phyloP scores from a whole-genome alignment of 108 stramenopile genomes.

The Skeletonema potamos region DNA sequence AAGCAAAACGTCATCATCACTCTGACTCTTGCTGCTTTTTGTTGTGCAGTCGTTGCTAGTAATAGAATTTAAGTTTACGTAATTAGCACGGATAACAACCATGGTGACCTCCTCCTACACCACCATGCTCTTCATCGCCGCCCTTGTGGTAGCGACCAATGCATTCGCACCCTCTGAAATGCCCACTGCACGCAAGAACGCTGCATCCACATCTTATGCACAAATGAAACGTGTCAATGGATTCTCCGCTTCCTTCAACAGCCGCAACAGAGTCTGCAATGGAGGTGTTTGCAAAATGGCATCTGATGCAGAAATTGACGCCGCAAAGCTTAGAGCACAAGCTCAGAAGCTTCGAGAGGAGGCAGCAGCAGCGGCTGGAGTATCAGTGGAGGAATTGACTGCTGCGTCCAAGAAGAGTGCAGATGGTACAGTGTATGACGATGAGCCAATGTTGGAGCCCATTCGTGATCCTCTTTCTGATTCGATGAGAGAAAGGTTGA shows the following conservation, averaged over 20 bases:
- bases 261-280: slow-evolving; percentile 4
- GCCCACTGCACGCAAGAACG: slow-evolving; percentile 4
- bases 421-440: slow-evolving; percentile 43
- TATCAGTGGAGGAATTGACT: slow-evolving; percentile 29
- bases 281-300: slow-evolving; percentile 29
- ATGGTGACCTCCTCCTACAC: slow-evolving; percentile 11
- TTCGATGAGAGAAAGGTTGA: slow-evolving; percentile 67
- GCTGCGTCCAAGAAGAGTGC: background rate
- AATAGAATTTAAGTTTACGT: no score
- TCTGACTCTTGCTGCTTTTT: no score
- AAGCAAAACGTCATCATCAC: no score
- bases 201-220: slow-evolving; percentile 14
- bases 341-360: slow-evolving; percentile 37
- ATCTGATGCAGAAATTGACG: slow-evolving; percentile 39
- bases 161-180: slow-evolving; percentile 29
- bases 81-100: no score
- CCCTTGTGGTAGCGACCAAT: slow-evolving; percentile 2
- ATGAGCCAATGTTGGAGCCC: slow-evolving; percentile 41
- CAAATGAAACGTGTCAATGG: slow-evolving; percentile 37
- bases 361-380: slow-evolving; percentile 32
- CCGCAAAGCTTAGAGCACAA: slow-evolving; percentile 20
- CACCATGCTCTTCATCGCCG: slow-evolving; percentile 11
- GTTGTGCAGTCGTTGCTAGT: no score
- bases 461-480: slow-evolving; percentile 61
- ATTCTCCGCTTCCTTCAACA: slow-evolving; percentile 11